Conservation (phyloP, 2,329 filamentous ascomycete genomes). For the Talaromyces verruculosus region DNA sequence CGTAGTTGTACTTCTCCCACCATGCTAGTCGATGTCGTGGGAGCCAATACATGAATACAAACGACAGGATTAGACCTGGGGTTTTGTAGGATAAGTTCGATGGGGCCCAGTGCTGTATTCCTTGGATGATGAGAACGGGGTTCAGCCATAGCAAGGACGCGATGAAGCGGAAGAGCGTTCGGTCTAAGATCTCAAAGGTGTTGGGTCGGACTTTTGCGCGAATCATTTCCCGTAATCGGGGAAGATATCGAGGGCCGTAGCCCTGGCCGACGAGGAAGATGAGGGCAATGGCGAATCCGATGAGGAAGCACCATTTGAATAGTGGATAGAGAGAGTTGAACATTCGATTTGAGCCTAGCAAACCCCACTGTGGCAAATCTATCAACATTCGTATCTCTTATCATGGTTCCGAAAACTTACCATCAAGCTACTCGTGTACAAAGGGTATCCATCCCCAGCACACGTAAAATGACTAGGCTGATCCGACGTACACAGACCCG, state of each 20-base stretch:
- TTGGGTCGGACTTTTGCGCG: background rate
- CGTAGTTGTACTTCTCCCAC: constrained; percentile 17
- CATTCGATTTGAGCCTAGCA: background rate
- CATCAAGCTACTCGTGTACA: constrained; percentile 14
- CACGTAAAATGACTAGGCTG: constrained; percentile 14
- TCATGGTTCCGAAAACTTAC: background rate
- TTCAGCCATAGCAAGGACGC: constrained; percentile 6
- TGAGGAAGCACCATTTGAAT: constrained; percentile 16
- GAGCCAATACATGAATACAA: constrained; percentile 17
- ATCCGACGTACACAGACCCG: constrained; percentile 4
- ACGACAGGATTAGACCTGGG: constrained; percentile 9
- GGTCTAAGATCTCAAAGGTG: background rate
- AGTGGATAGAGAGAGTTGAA: constrained; percentile 15
- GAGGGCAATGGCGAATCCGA: constrained; percentile 4
- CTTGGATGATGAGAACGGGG: constrained; percentile 11
- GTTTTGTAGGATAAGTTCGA: constrained; percentile 13
- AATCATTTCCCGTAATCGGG: constrained; percentile 3
- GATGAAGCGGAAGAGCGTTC: background rate
- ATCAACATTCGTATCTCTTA: background rate
- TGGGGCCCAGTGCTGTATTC: constrained; percentile 14
- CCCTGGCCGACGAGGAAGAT: constrained; percentile 16
- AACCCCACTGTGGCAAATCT: background rate
- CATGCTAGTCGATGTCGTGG: constrained; percentile 10
- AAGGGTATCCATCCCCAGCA: constrained; percentile 10
- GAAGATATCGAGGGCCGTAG: constrained; percentile 12